Conservation (phyloP, 2,329 filamentous ascomycete genomes). For the Curvularia verruculosa region DNA sequence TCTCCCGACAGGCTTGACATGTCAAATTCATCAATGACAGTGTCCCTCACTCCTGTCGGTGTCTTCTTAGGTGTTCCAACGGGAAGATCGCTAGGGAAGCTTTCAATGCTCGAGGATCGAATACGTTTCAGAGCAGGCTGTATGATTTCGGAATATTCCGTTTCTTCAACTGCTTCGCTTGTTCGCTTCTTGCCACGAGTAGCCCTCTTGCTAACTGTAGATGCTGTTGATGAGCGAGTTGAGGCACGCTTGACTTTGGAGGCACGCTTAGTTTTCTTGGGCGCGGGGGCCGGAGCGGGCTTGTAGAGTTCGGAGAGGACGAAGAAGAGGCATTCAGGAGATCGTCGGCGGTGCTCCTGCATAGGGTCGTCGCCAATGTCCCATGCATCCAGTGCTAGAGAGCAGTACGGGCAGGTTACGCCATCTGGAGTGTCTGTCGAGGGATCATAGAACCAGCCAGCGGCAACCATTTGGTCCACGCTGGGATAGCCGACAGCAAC, state of each 20-base stretch:
- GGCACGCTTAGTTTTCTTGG: slow-evolving; percentile 37
- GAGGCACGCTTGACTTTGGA: slow-evolving; percentile 39
- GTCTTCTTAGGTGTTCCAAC: slow-evolving; percentile 33
- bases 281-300: slow-evolving; percentile 23
- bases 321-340: slow-evolving; percentile 84
- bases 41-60: slow-evolving; percentile 19
- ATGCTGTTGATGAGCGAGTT: slow-evolving; percentile 24
- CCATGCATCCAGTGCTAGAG: slow-evolving; percentile 90
- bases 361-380: slow-evolving; percentile 89
- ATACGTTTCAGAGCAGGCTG: slow-evolving; percentile 22
- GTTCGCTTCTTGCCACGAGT: slow-evolving; percentile 26
- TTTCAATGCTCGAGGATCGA: slow-evolving; percentile 31
- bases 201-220: slow-evolving; percentile 23
- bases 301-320: slow-evolving; percentile 64
- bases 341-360: slow-evolving; percentile 85
- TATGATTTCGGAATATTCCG: slow-evolving; percentile 1
- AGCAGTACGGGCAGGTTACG: slow-evolving; percentile 89
- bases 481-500: slow-evolving; percentile 33
- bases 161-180: slow-evolving; percentile 23
- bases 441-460: slow-evolving; percentile 93
- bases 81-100: slow-evolving; percentile 26
- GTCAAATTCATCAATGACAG: slow-evolving; percentile 14
- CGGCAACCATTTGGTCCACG: slow-evolving; percentile 79
- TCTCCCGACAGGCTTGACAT: slow-evolving; percentile 28
- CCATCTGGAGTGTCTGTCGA: slow-evolving; percentile 83